These are phyloP conservation scores for Pneumocystis murina DNA, from an alignment of 1,139 yeast genomes.

Conservation along the genomic window DNA sequence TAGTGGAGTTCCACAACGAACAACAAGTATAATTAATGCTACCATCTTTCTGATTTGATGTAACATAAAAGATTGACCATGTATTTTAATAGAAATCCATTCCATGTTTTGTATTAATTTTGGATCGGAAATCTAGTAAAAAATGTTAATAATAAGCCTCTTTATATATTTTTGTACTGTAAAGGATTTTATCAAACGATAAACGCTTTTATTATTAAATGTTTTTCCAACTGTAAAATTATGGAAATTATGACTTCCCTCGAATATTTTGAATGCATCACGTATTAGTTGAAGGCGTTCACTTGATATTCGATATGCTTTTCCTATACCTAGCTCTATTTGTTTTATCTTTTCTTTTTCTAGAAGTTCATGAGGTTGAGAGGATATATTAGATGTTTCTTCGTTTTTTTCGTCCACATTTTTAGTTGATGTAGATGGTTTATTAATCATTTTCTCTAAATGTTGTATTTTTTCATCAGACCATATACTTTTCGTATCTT, in stretches of 20 bases:
- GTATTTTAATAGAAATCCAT: slow-evolving; percentile 91
- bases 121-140: slow-evolving; percentile 49
- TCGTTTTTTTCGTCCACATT: not conserved
- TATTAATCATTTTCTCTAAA: not conserved
- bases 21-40: slow-evolving; percentile 77
- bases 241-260: slow-evolving; percentile 89
- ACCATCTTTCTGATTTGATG: slow-evolving; percentile 98
- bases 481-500: not conserved
- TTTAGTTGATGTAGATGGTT: not conserved
- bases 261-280: slow-evolving; percentile 52
- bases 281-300: slow-evolving; percentile 51
- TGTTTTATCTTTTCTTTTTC: not conserved
- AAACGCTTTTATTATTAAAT: slow-evolving; percentile 75
- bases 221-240: slow-evolving; percentile 82
- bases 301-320: slow-evolving; percentile 49
- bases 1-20: slow-evolving; percentile 73
- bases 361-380: not conserved
- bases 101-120: slow-evolving; percentile 85
- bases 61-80: slow-evolving; percentile 95
- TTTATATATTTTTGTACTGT: slow-evolving; percentile 24
- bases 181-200: slow-evolving; percentile 64
- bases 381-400: not conserved
- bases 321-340: slow-evolving; percentile 28
- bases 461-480: not conserved
- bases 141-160: not conserved